Base-by-base conservation (phyloP, 1,284 basidiomycete genomes). In the Anthracocystis walkeri region DNA sequence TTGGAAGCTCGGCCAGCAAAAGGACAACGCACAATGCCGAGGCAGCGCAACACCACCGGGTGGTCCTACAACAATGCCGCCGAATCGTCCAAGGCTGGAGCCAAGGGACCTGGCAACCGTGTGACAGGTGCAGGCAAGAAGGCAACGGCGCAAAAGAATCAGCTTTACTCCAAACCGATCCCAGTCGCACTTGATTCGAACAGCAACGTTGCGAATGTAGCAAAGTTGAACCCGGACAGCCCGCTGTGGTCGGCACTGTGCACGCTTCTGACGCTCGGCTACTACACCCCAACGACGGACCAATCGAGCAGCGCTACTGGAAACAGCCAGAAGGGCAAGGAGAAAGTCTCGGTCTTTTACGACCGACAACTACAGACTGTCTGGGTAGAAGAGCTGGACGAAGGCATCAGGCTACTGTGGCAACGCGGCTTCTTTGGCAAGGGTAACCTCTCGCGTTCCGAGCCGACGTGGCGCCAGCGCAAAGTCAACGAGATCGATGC, bases 351-450 rank as follows among this genome's bases (percentile, higher is more conserved):
- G 1, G 79, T 68, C 0, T 73, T 59, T 56, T 79, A 79, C 54
- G 79, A 81, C 27, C 45, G 21, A 21, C 31, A 69, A 5, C 54
- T 79, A 10, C 58, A 78, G n/a, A 75, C 78, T 14, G 69, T 81
- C 20, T 81, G 79, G 79, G 68, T 81, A 25, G 59, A 68, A 40
- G 78, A 79, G n/a, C 52, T 74, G 2, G 78, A 77, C 10, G 51
- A 74, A 35, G 78, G 78, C 5, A 44, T 70, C 40, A n/a, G 65
- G 41, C 44, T 91, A 1, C 88, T 99, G 27, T 99, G 97, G 93
- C 88, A 90, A 48, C 88, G 92, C 64, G 96, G 97, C 0, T 98
- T 98, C 87, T 99, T 98, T 85, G 96, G 97, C 21, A 99, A 99
- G 85, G 97, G 97, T 1, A 92, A 92, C 80, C 87, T 99, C 52